Base-by-base conservation (phyloP, 1,284 basidiomycete species). In the Rhodotorula sp. region DNA sequence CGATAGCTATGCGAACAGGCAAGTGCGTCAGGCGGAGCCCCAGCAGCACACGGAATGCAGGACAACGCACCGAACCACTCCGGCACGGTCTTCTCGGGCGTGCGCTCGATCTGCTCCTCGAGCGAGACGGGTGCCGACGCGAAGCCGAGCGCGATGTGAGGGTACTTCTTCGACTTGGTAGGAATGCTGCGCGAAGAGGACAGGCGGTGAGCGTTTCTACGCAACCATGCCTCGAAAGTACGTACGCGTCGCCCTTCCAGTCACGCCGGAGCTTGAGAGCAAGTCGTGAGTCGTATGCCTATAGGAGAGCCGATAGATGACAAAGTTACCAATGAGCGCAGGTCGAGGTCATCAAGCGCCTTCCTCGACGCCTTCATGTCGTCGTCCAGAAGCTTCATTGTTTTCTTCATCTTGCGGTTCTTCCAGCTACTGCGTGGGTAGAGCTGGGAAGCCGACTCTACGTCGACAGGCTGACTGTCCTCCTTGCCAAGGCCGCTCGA, bases 101-200 rank as follows among this genome's bases (percentile, higher is more conserved):
- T 81, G 9, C 81, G 68, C 49, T 67, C 4, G 70, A 82, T 80
- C 66, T 81, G 81, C 46, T 78, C 75, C 46, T 79, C 70, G 41
- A 82, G 66, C n/a, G 78, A 79, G 48, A 79, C 79, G 9, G 81
- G 78, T 14, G 80, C 79, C 21, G 79, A 80, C 0, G 81, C 81
- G 46, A 82, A 81, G 8, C 81, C 81, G 45, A 82, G 67, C 52
- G 78, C 75, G 50, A 82, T 68, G 9, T 69, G 61, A 8, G 80
- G 80, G 48, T 77, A 77, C n/a, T 66, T 67, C 4, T 65, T 65
- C 5, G 78, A 75, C 45, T 70, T 53, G 21, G 81, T 82, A 12
- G 52, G 48, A 1, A 81, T 58, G 19, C 66, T 61, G 61, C 19
- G 17, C 10, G n/a, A 56, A 19, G 49, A 50, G 12, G 2, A 13